These are phyloP conservation scores for Fusarium solani-melongenae DNA, from an alignment of 2,329 filamentous ascomycete genomes.

Conservation along the genomic window DNA sequence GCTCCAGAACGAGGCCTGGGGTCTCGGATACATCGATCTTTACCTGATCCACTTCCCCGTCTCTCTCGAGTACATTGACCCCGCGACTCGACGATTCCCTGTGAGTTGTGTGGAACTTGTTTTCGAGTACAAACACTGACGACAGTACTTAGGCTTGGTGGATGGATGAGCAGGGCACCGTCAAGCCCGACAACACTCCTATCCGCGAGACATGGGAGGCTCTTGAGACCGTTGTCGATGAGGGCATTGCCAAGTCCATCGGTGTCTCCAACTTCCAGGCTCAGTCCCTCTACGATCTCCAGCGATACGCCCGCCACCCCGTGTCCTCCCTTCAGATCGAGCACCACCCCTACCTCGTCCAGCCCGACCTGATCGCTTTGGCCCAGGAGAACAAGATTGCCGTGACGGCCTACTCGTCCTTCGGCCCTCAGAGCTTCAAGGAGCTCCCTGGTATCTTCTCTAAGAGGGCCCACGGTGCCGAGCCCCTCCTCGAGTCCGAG, in stretches of 20 bases:
- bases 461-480: conserved; percentile 40
- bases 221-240: conserved; percentile 77
- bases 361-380: conserved; percentile 65
- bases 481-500: conserved; percentile 46
- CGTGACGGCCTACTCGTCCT: conserved; percentile 74
- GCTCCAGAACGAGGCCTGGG: conserved; percentile 82
- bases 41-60: conserved; percentile 79
- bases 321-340: conserved; percentile 72
- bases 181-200: conserved; percentile 68
- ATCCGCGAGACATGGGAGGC: conserved; percentile 84
- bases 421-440: conserved; percentile 64
- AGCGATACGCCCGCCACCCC: conserved; percentile 66
- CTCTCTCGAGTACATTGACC: conserved; percentile 56
- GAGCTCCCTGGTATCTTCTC: conserved; percentile 45
- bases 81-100: conserved; percentile 53
- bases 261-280: conserved; percentile 82
- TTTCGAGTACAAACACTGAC: neutral
- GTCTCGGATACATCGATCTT: conserved; percentile 86
- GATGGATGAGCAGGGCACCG: conserved; percentile 57
- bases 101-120: conserved; percentile 28
- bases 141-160: conserved; percentile 44
- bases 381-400: conserved; percentile 67
- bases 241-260: conserved; percentile 75
- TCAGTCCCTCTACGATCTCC: conserved; percentile 68
- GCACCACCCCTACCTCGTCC: conserved; percentile 75